Percentiles rank a stretch among this genome's conserved stretches.
These are phyloP conservation scores for Cerioporus squamosus DNA, from an alignment of 1,284 basidiomycete genomes.

Conservation along the genomic window DNA sequence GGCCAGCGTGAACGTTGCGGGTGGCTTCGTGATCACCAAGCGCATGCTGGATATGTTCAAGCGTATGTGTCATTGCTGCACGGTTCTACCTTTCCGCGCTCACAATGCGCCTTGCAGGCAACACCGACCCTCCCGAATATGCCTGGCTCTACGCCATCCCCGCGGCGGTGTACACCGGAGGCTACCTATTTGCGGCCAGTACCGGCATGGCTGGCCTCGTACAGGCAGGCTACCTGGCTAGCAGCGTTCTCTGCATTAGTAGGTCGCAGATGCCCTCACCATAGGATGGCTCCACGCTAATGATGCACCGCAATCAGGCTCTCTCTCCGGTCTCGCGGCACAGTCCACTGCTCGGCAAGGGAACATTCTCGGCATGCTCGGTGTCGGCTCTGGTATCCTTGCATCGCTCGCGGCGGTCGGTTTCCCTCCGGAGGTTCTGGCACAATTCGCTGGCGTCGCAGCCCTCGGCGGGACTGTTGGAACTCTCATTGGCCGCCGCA, in stretches of 20 bases:
- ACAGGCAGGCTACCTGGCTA: slow-evolving; percentile 83
- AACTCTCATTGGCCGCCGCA: slow-evolving; percentile 74
- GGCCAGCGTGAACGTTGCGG: slow-evolving; percentile 84
- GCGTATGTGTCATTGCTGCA: slow-evolving; percentile 47
- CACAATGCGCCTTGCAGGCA: slow-evolving; percentile 45
- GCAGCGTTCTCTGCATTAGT: slow-evolving; percentile 84
- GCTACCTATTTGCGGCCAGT: slow-evolving; percentile 77
- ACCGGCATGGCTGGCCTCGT: slow-evolving; percentile 86
- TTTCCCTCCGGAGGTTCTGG: slow-evolving; percentile 73
- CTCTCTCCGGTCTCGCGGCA: slow-evolving; percentile 73
- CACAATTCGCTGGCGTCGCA: slow-evolving; percentile 78
- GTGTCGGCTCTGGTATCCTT: slow-evolving; percentile 79
- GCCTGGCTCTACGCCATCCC: slow-evolving; percentile 81
- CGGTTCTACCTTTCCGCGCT: neutral
- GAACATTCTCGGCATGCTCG: slow-evolving; percentile 82
- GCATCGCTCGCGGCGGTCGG: slow-evolving; percentile 82
- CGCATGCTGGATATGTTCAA: slow-evolving; percentile 92
- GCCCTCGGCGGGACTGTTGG: slow-evolving; percentile 72
- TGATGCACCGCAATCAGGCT: slow-evolving; percentile 46
- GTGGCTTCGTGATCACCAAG: slow-evolving; percentile 84
- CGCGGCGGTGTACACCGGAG: slow-evolving; percentile 79
- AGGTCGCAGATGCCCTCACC: slow-evolving; percentile 18
- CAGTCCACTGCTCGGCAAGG: slow-evolving; percentile 83
- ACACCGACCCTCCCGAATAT: slow-evolving; percentile 85
- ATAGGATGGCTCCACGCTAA: neutral